Evolutionary conservation across 345 rosid species (phyloP), one percentile per base, ranked within the genome.

Genomic region (Litchi chinensis): DNA sequence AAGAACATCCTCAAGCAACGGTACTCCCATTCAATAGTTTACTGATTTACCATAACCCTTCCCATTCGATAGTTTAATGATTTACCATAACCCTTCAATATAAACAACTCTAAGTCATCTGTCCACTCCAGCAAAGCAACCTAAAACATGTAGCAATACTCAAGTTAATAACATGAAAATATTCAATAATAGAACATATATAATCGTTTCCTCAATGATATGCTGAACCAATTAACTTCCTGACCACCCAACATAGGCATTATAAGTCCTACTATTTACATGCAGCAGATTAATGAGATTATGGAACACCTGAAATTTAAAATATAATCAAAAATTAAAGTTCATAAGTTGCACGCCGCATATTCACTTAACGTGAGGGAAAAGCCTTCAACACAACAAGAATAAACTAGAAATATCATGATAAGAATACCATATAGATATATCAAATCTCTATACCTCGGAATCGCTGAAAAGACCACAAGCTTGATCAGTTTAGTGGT

Each of bases 81-180:
- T 32, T 92, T 85, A 57, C 98, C 95, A 74, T 94, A 94, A 66
- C 95, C 99, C 88, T 94, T 96, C 79, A 94, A 81, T 48, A 96
- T 71, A 79, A 91, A 94, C 75, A 84, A 76, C 87, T 93, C 98
- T 83, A 93, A 76, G 85, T 94, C 99, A 86, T 96, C 95, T 68
- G 93, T 80, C 99, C 99, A 96, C 89, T 92, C 99, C 88, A 96
- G 87, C 90, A 94, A 89, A 82, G 91, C 89, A 81, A 93, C 88
- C 99, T 96, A 64, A 16, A 70, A 71, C 74, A 84, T 37, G 68
- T 8, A 78, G 37, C 40, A 12, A 72, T 71, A 52, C 56, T 67
- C 54, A 79, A 18, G 84, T 86, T 64, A 76, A 80, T 15, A 79
- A 74, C 39, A 48, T 66, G 5, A 46, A 7, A 46, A 46, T 46